Percentiles rank a stretch among this genome's conserved stretches.
Conservation (phyloP, 257 asterid genomes). For the Eucommia ulmoides region DNA sequence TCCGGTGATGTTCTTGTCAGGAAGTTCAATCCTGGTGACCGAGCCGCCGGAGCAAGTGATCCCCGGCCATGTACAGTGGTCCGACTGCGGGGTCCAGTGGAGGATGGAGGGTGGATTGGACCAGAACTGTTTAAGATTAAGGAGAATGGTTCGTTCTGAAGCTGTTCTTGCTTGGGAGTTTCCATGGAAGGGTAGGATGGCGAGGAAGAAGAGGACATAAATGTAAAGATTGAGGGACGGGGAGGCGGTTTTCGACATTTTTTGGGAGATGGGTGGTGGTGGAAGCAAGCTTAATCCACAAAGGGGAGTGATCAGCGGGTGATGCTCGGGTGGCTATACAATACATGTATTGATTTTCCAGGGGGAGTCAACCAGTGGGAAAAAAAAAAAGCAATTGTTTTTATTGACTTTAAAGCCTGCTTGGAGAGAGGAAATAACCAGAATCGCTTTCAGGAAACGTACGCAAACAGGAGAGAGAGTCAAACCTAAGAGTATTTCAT, state of each 20-base stretch:
- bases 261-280: background rate
- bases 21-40: conserved; percentile 26
- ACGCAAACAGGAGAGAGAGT: no score
- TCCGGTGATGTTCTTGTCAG: conserved; percentile 13
- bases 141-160: conserved; percentile 43
- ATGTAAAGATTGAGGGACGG: conserved; percentile 5
- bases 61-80: conserved; percentile 73
- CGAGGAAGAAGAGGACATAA: conserved; percentile 17
- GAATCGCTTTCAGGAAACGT: no score
- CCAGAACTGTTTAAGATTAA: conserved; percentile 47
- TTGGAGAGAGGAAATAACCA: no score
- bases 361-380: no score
- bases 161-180: conserved; percentile 27
- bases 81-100: conserved; percentile 45
- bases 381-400: no score
- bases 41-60: conserved; percentile 40
- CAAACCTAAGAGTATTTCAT: no score
- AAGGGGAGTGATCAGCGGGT: background rate
- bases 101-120: conserved; percentile 32
- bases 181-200: conserved; percentile 30
- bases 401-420: no score
- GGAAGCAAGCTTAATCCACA: background rate
- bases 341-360: no score
- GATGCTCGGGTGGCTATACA: no score
- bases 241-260: conserved; percentile 24